Conservation (phyloP, 1,139 yeast species). For the Debaryomyces coudertii region DNA sequence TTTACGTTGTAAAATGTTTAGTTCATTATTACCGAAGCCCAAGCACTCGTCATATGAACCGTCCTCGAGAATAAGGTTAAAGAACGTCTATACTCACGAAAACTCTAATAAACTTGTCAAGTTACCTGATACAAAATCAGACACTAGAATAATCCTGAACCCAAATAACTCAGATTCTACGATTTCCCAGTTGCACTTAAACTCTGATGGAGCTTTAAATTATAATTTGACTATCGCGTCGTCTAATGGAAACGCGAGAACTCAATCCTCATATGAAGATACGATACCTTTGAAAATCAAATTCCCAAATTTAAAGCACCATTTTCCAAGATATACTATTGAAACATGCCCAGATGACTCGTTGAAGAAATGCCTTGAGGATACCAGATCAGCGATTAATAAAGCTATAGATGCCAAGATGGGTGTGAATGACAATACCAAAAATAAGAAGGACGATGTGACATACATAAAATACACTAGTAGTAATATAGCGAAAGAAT, state of each 20-base stretch:
- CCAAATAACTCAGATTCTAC: conserved; percentile 9
- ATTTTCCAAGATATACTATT: conserved; percentile 39
- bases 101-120: conserved; percentile 1
- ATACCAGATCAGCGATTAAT: conserved; percentile 32
- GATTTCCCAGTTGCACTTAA: conserved; percentile 25
- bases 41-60: conserved; percentile 24
- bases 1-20: conserved; percentile 27
- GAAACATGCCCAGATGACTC: conserved; percentile 35
- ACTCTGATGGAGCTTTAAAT: conserved; percentile 34
- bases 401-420: conserved; percentile 24
- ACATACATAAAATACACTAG: conserved; percentile 27
- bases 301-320: conserved; percentile 44
- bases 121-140: conserved; percentile 3
- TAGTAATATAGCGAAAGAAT: conserved; percentile 13
- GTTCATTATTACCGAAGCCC: conserved; percentile 37
- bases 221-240: conserved; percentile 31
- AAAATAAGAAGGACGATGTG: conserved; percentile 18
- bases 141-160: background rate
- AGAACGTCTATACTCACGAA: background rate
- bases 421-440: conserved; percentile 19
- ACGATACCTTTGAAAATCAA: conserved; percentile 45
- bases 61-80: background rate
- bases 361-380: conserved; percentile 28
- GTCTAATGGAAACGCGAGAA: conserved; percentile 14
- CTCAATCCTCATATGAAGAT: conserved; percentile 38